Conservation (phyloP, 2,329 filamentous ascomycete genomes). For the Parastagonospora nodorum region DNA sequence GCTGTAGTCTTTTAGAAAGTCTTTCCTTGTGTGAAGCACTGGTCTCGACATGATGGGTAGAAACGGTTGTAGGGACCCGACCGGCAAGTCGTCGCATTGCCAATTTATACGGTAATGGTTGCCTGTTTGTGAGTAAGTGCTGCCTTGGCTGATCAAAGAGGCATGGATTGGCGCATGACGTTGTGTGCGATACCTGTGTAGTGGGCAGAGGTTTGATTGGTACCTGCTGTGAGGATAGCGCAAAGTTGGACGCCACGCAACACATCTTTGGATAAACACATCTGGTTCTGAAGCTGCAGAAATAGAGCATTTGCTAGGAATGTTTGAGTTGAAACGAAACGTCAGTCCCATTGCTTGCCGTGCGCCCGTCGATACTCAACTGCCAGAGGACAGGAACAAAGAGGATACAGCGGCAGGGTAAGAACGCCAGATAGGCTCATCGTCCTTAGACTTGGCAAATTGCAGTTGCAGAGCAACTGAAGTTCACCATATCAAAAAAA, state of each 20-base stretch:
- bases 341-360: constrained; percentile 30
- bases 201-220: too few species aligned
- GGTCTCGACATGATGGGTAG: not conserved
- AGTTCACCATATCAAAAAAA: constrained; percentile 5
- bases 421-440: constrained; percentile 41
- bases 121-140: constrained; percentile 3
- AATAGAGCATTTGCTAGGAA: not conserved
- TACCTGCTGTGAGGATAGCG: too few species aligned
- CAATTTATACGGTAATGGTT: not conserved
- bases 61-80: too few species aligned
- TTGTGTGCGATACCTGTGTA: not conserved
- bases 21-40: constrained; percentile 6
- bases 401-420: constrained; percentile 32
- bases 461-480: constrained; percentile 18
- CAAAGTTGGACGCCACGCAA: too few species aligned
- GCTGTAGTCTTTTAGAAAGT: constrained; percentile 15
- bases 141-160: constrained; percentile 10
- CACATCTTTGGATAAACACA: too few species aligned
- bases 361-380: constrained; percentile 31
- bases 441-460: constrained; percentile 10
- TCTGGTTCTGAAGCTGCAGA: too few species aligned
- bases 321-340: constrained; percentile 45
- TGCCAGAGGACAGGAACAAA: constrained; percentile 17
- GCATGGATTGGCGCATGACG: constrained; percentile 15
- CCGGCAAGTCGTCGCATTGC: too few species aligned